These are phyloP conservation scores for Ormosia semicastrata DNA, from an alignment of 306 rosid species.

Conservation along the genomic window DNA sequence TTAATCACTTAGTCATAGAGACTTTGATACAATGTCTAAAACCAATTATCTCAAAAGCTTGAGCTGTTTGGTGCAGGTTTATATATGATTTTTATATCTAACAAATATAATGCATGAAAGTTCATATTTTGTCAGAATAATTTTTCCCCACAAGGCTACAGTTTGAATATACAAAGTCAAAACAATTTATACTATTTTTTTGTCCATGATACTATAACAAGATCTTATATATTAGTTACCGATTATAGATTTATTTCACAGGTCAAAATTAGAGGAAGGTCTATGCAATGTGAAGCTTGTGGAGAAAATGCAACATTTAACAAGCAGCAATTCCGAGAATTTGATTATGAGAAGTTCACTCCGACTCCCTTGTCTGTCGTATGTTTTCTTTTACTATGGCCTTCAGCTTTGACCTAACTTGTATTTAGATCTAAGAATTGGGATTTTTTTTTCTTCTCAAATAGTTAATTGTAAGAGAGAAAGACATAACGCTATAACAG, in stretches of 20 bases:
- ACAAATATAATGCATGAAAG: not conserved
- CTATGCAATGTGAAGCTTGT: conserved; percentile 70
- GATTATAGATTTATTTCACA: conserved; percentile 31
- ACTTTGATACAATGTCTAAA: too few species aligned
- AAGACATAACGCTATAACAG: too few species aligned
- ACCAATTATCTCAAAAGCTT: too few species aligned
- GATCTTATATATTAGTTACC: conserved; percentile 1
- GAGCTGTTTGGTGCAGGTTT: too few species aligned
- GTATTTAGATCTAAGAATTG: not conserved
- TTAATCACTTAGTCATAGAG: too few species aligned
- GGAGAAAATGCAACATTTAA: conserved; percentile 66
- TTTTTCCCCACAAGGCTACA: not conserved
- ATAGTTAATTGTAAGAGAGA: too few species aligned
- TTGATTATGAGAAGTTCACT: conserved; percentile 87
- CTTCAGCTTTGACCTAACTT: not conserved
- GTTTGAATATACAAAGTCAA: not conserved
- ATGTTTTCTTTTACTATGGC: conserved; percentile 28
- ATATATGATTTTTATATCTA: too few species aligned
- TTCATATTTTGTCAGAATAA: not conserved
- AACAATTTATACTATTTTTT: not conserved
- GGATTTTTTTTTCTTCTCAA: too few species aligned
- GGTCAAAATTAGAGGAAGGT: conserved; percentile 96
- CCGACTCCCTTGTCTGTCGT: conserved; percentile 77
- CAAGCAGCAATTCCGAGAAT: conserved; percentile 61
- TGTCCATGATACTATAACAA: not conserved